These are phyloP conservation scores for Rhizopogon vinicolor DNA, from an alignment of 768 basidiomycete species.

Conservation along the genomic window DNA sequence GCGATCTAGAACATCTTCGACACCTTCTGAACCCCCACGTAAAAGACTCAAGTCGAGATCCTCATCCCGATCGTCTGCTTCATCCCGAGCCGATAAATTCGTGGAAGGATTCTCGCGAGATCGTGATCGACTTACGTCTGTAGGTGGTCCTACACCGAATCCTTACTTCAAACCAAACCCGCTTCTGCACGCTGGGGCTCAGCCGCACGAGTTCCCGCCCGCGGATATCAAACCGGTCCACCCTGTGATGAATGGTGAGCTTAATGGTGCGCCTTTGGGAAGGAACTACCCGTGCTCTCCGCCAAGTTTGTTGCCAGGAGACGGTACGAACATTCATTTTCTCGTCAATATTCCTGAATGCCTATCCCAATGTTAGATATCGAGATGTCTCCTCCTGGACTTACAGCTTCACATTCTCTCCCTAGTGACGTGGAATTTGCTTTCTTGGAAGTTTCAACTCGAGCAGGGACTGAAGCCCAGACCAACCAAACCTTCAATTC, in stretches of 20 bases:
- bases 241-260: conserved; percentile 10
- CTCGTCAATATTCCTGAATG: conserved; percentile 1
- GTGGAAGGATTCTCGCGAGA: not conserved
- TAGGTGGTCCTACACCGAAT: conserved; percentile 1
- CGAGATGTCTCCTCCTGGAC: conserved; percentile 1
- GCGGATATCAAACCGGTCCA: conserved; percentile 14
- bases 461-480: not conserved
- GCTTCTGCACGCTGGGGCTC: conserved; percentile 12
- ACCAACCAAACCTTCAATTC: not conserved
- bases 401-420: not conserved
- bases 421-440: not conserved
- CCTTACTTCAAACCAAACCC: conserved; percentile 7
- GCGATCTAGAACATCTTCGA: conserved; percentile 23
- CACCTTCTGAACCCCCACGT: conserved; percentile 24
- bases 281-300: not conserved
- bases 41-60: conserved; percentile 40
- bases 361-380: not conserved
- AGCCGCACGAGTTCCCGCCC: conserved; percentile 18
- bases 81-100: conserved; percentile 9
- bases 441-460: not conserved
- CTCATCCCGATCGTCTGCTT: conserved; percentile 53
- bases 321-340: not conserved
- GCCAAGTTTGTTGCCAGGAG: not conserved
- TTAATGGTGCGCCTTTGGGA: conserved; percentile 7
- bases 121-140: not conserved